phyloP scores from a whole-genome alignment of 2,329 filamentous ascomycete species.

The Dendryphion nanum region DNA sequence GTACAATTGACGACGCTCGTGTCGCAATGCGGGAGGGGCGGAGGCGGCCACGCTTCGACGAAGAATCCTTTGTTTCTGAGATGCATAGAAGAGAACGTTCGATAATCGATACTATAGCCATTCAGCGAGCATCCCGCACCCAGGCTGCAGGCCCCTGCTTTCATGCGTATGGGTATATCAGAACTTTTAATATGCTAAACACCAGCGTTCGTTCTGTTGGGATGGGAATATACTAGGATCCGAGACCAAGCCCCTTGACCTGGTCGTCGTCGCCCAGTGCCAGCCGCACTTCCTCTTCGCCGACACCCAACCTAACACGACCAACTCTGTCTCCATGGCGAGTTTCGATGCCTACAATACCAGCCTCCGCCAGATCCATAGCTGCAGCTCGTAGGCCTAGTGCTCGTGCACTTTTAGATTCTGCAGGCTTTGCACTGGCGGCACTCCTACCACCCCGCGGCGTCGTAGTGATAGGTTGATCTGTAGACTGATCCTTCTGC shows the following conservation, averaged over 20 bases:
- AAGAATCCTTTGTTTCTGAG: no score
- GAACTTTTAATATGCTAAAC: no score
- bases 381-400: conserved; percentile 69
- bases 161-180: no score
- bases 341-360: conserved; percentile 80
- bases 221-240: conserved; percentile 4
- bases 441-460: conserved; percentile 2
- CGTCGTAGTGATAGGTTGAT: conserved; percentile 3
- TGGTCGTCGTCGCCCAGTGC: conserved; percentile 87
- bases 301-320: conserved; percentile 80
- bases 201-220: no score
- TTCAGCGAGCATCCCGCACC: no score
- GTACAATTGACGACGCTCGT: no score
- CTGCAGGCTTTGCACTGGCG: conserved; percentile 12
- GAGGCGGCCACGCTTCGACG: no score
- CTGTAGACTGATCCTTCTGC: conserved; percentile 6
- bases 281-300: conserved; percentile 85
- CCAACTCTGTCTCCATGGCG: conserved; percentile 78
- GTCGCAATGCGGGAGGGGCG: no score
- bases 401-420: conserved; percentile 43
- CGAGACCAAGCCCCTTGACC: conserved; percentile 69
- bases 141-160: no score
- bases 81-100: no score
- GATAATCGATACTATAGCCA: no score
- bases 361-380: conserved; percentile 80